Evolutionary conservation across 176 grass and related monocot species (phyloP).

Genomic region (Chrysopogon serrulatus): DNA sequence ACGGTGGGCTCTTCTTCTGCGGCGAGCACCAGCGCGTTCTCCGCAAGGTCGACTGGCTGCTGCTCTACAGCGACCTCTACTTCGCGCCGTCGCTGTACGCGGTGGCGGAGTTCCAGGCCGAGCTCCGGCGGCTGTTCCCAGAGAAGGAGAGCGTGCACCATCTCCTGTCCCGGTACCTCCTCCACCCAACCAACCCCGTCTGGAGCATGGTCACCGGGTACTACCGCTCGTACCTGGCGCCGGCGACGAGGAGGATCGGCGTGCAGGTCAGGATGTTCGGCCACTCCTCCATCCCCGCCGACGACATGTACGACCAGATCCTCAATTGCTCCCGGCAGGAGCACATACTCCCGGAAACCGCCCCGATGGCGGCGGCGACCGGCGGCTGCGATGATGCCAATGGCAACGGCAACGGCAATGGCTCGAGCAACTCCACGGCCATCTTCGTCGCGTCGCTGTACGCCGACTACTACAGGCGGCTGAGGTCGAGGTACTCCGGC

Average conservation of each 20-base stretch:
- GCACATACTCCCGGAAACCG: background rate
- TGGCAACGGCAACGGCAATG: background rate
- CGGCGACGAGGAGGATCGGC: constrained; percentile 26
- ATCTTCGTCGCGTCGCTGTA: constrained; percentile 38
- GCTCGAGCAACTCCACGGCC: background rate
- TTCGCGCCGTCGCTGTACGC: constrained; percentile 42
- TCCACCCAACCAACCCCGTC: constrained; percentile 45
- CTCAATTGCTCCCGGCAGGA: constrained; percentile 28
- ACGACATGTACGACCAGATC: constrained; percentile 30
- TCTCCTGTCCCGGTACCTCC: constrained; percentile 42
- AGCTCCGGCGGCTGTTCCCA: constrained; percentile 58
- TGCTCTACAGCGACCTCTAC: constrained; percentile 47
- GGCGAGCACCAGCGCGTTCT: constrained; percentile 44
- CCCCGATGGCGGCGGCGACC: background rate
- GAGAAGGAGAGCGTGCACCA: constrained; percentile 37
- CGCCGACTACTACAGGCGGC: constrained; percentile 28
- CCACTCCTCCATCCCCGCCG: background rate
- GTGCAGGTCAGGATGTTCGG: constrained; percentile 41
- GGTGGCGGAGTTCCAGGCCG: constrained; percentile 24
- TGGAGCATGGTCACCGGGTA: constrained; percentile 46
- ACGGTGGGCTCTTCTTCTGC: constrained; percentile 45
- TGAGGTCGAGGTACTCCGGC: constrained; percentile 43
- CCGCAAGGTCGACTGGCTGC: constrained; percentile 46
- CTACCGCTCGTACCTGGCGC: constrained; percentile 29
- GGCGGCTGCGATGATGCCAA: background rate